Percentiles rank a stretch among this genome's conserved stretches.
Conservation (phyloP, 148 eudicot genomes). For the Dysphania ambrosioides region DNA sequence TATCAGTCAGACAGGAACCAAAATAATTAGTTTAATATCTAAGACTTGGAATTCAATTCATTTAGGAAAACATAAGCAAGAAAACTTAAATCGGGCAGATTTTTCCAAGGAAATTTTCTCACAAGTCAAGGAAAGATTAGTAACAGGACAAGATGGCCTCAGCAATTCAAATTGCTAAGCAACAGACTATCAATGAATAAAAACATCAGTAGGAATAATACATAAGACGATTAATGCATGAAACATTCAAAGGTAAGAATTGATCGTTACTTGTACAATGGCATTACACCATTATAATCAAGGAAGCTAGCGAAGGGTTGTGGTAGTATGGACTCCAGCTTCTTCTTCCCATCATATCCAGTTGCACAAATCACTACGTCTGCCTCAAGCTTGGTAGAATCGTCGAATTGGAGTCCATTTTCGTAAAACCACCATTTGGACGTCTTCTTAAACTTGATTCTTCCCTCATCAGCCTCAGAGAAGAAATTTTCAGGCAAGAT, state of each 20-base stretch:
- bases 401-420: slow-evolving; percentile 69
- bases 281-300: slow-evolving; percentile 77
- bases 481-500: slow-evolving; percentile 87
- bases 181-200: neutral
- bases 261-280: slow-evolving; percentile 62
- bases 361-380: slow-evolving; percentile 84
- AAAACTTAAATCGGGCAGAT: neutral
- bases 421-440: slow-evolving; percentile 79
- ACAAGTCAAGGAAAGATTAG: too few relatives aligned
- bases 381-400: slow-evolving; percentile 56
- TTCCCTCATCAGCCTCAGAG: slow-evolving; percentile 63
- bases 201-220: too few relatives aligned
- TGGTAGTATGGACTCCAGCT: slow-evolving; percentile 60
- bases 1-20: neutral
- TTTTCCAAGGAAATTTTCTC: neutral
- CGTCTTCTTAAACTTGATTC: slow-evolving; percentile 56
- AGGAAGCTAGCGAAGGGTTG: slow-evolving; percentile 64
- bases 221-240: too few relatives aligned
- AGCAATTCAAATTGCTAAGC: neutral
- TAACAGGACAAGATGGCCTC: neutral
- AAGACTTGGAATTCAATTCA: neutral
- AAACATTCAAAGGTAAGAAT: neutral
- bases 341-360: slow-evolving; percentile 81
- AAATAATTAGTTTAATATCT: too few relatives aligned
- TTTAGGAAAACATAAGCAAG: neutral